These are phyloP conservation scores for Trichosporon coremiiforme DNA, from an alignment of 1,284 basidiomycete species.

Conservation along the genomic window DNA sequence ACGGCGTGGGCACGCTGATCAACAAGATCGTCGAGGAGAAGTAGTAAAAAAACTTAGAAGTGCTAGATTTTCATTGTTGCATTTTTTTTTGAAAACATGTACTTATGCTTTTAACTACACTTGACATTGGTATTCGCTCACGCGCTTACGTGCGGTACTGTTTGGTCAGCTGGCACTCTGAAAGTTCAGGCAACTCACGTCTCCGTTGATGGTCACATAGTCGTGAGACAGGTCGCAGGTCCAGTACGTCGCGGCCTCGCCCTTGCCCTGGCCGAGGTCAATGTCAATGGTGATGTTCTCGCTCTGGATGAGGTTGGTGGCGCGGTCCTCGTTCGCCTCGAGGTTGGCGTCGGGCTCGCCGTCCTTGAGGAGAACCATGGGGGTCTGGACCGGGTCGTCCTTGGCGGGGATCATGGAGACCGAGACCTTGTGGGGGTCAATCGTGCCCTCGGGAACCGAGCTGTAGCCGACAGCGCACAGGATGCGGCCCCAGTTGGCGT, in stretches of 20 bases:
- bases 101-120: too few relatives aligned
- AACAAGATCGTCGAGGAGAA: conserved; percentile 56
- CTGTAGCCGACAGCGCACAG: conserved; percentile 89
- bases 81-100: neutral
- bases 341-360: conserved; percentile 84
- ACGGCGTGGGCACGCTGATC: conserved; percentile 57
- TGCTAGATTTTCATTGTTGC: neutral
- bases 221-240: conserved; percentile 96
- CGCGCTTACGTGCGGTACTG: conserved; percentile 17
- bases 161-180: neutral
- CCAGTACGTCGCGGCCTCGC: conserved; percentile 79
- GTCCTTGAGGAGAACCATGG: conserved; percentile 72
- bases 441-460: conserved; percentile 60
- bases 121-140: too few relatives aligned
- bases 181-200: too few relatives aligned
- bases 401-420: conserved; percentile 76
- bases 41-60: too few relatives aligned
- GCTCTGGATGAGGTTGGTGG: conserved; percentile 74
- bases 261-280: conserved; percentile 71
- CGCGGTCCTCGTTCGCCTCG: conserved; percentile 71
- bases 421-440: conserved; percentile 77
- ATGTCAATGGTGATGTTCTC: conserved; percentile 87
- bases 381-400: conserved; percentile 39
- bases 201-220: conserved; percentile 69
- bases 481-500: conserved; percentile 90